Conservation (phyloP, 768 basidiomycete genomes). For the Boletus insuetus region DNA sequence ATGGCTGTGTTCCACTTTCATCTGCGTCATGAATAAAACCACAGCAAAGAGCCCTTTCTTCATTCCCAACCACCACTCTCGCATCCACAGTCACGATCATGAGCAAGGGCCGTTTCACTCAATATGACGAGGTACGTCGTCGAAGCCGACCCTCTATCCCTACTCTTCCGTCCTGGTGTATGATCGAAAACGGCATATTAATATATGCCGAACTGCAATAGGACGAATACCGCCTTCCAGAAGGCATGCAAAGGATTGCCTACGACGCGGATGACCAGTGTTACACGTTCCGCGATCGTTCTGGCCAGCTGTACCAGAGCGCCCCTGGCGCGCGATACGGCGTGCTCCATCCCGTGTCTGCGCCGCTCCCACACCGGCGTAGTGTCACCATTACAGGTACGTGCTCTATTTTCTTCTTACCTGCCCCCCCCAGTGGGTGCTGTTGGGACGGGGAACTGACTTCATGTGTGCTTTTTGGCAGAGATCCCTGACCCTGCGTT, state of each 20-base stretch:
- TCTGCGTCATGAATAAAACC: too few relatives aligned
- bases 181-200: neutral
- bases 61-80: neutral
- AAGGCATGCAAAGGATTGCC: conserved; percentile 47
- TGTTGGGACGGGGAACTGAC: too few relatives aligned
- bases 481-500: conserved; percentile 27
- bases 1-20: too few relatives aligned
- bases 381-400: conserved; percentile 24
- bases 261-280: conserved; percentile 54
- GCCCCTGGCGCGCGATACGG: conserved; percentile 47
- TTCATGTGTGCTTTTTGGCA: neutral
- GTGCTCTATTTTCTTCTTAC: neutral
- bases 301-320: conserved; percentile 44
- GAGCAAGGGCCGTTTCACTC: conserved; percentile 18
- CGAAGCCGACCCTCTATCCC: neutral
- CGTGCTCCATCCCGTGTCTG: conserved; percentile 35
- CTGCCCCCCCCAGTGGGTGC: neutral
- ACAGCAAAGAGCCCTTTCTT: neutral
- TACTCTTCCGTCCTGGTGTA: too few relatives aligned
- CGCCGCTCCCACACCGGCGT: conserved; percentile 24
- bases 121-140: conserved; percentile 23
- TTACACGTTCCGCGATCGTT: conserved; percentile 48
- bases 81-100: neutral
- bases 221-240: conserved; percentile 36
- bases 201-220: conserved; percentile 13